Conservation (phyloP, 306 rosid genomes). For the Oemleria cerasiformis region DNA sequence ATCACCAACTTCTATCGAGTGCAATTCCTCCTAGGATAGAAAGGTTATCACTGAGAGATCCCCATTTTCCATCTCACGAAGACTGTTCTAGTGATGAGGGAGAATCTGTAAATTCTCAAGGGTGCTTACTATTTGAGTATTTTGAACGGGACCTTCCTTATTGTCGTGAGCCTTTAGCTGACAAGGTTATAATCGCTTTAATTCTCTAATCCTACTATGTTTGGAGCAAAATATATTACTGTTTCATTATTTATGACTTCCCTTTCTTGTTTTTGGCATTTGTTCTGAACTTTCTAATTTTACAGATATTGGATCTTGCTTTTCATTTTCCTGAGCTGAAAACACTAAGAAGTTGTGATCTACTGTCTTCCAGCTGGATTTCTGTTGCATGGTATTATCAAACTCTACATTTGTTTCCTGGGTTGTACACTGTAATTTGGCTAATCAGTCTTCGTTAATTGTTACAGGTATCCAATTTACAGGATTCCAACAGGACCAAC, state of each 20-base stretch:
- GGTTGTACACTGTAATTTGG: constrained; percentile 1
- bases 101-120: constrained; percentile 58
- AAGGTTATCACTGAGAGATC: constrained; percentile 57
- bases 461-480: constrained; percentile 88
- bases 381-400: constrained; percentile 84
- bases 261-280: neutral
- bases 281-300: constrained; percentile 22
- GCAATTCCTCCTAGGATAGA: constrained; percentile 49
- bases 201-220: neutral
- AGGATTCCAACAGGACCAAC: constrained; percentile 96
- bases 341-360: constrained; percentile 77
- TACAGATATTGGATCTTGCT: constrained; percentile 75
- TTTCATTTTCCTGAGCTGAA: constrained; percentile 57
- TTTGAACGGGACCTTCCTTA: constrained; percentile 73
- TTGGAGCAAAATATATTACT: neutral
- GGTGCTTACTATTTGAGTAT: constrained; percentile 69
- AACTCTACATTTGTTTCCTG: constrained; percentile 18
- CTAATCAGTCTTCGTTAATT: constrained; percentile 23
- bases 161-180: constrained; percentile 87
- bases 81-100: constrained; percentile 87
- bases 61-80: constrained; percentile 46
- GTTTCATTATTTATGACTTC: neutral
- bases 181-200: constrained; percentile 52
- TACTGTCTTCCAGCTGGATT: constrained; percentile 75
- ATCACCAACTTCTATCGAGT: constrained; percentile 35